Base-by-base conservation (phyloP, 495 filamentous ascomycete genomes). In the Trichocladium uniseriatum region DNA sequence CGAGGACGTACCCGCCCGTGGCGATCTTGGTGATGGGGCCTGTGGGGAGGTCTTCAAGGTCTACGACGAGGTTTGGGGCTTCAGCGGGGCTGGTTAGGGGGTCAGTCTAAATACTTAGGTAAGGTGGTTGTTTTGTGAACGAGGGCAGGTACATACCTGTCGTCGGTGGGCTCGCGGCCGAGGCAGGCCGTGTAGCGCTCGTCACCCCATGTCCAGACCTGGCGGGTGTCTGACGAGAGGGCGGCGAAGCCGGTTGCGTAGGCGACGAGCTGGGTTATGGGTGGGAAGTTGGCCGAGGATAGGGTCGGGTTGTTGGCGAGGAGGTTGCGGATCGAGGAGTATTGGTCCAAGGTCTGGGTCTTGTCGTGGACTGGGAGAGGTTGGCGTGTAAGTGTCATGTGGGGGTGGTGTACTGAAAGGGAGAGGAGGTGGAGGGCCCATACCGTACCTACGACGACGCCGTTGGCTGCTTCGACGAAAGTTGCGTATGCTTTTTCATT, bases 201-300 rank as follows among this genome's bases (percentile, higher is more conserved):
- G 49, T 83, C 80, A 14, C 79, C 80, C 74, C 80, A 83, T 4
- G 73, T 81, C 49, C 68, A 75, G 20, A 84, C 77, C 10, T 64
- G 51, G 10, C 73, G 70, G n/a, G 58, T 61, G n/a, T n/a, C n/a
- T 5, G 62, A 42, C 5, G 69, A 68, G 41, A 83, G 66, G 40
- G 75, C 68, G 14, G 63, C 68, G 58, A 82, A 83, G 10, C 71
- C 64, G 15, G 74, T 73, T 35, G 70, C 65, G 47, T 69, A 74
- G 35, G 78, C 69, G 21, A 70, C 55, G 1, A 83, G 52, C 38
- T 81, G 73, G n/a, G 52, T 45, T 31, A 71, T 52, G 27, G 48
- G 21, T 19, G 51, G 39, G 36, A 62, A 45, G 32, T 44, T 48
- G 41, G 37, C 1, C 37, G 32, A 38, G 28, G 38, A 16, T 42